A percentile compares a stretch with the other conserved stretches of the same genome.
These are phyloP conservation scores for Fraxinus xanthoxyloides DNA, from an alignment of 305 asterid genomes.

Conservation along the genomic window DNA sequence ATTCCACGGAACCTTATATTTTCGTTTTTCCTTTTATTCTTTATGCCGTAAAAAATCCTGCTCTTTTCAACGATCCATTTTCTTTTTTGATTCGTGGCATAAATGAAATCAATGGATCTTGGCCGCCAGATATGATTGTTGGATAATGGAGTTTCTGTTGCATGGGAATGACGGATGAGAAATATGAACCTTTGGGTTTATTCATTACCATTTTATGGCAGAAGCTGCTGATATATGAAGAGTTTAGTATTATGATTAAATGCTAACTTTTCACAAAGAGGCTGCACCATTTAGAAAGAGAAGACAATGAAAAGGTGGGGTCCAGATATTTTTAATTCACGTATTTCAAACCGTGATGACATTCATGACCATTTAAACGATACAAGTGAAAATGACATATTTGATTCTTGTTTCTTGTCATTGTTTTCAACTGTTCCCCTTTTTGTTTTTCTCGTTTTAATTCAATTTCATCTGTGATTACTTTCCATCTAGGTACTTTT, in stretches of 20 bases:
- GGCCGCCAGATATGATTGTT: not conserved
- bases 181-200: not conserved
- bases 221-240: not conserved
- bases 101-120: not conserved
- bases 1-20: not conserved
- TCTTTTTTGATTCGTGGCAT: not conserved
- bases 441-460: not conserved
- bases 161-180: not conserved
- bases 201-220: not conserved
- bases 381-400: not conserved
- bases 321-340: not conserved
- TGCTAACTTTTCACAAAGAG: not conserved
- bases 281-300: not conserved
- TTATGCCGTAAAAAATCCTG: not conserved
- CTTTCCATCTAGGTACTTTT: not conserved
- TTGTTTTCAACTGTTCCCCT: not conserved
- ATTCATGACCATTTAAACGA: not conserved
- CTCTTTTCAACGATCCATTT: not conserved
- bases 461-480: not conserved
- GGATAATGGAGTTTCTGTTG: not conserved
- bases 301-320: not conserved
- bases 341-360: not conserved
- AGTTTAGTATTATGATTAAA: not conserved
- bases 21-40: not conserved
- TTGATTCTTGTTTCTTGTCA: not conserved